A percentile compares a stretch with the other conserved stretches of the same genome.
phyloP scores from a whole-genome alignment of 2,329 filamentous ascomycete species.

The Chrysoporthe cubensis region DNA sequence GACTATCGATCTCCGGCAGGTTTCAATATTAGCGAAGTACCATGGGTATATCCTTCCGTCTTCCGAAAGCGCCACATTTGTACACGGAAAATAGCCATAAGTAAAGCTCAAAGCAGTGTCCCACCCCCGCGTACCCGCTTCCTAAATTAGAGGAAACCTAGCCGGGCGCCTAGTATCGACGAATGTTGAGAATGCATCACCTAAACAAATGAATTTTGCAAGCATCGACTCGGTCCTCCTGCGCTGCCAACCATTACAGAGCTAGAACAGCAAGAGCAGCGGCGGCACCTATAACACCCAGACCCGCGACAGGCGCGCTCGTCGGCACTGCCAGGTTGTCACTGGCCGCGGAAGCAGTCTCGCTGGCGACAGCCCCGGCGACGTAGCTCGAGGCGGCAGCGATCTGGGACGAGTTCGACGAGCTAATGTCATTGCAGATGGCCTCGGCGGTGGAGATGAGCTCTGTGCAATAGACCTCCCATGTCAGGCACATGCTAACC shows the following conservation, averaged over 20 bases:
- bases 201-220: not conserved
- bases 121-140: not conserved
- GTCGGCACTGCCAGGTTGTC: conserved; percentile 19
- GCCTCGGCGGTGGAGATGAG: conserved; percentile 15
- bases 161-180: not conserved
- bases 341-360: conserved; percentile 8
- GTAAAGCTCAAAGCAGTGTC: not conserved
- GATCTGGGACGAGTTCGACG: conserved; percentile 15
- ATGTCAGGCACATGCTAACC: not conserved
- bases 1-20: no score
- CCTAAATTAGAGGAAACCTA: not conserved
- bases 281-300: conserved; percentile 26
- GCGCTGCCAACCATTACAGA: conserved; percentile 9
- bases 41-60: not conserved
- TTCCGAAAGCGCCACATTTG: not conserved
- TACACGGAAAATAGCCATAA: not conserved
- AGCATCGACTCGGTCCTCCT: not conserved
- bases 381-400: conserved; percentile 26
- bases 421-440: conserved; percentile 24
- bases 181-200: not conserved
- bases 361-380: conserved; percentile 19
- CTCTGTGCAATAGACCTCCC: conserved; percentile 4
- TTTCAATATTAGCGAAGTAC: not conserved
- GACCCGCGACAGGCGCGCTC: conserved; percentile 12
- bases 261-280: conserved; percentile 24